These are phyloP conservation scores for Plasmodium gaboni DNA, from an alignment of 169 alveolate species.

Conservation along the genomic window DNA sequence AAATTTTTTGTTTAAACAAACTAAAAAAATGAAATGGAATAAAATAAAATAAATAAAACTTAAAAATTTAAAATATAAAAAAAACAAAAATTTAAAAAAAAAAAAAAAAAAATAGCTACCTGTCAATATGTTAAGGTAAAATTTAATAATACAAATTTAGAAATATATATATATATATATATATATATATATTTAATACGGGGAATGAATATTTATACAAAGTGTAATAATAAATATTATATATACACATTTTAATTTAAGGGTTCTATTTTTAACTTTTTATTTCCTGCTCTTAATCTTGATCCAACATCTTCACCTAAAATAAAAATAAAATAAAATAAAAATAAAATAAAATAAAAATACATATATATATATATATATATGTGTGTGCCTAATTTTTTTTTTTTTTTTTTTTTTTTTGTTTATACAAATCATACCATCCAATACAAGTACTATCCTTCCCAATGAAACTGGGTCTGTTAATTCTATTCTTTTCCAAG, in stretches of 20 bases:
- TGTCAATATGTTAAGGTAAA: not conserved
- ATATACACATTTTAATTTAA: constrained; percentile 76
- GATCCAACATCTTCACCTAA: constrained; percentile 90
- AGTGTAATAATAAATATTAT: too few species aligned
- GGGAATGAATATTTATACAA: too few species aligned
- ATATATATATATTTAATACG: too few species aligned
- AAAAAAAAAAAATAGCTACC: not conserved
- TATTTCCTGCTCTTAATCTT: constrained; percentile 90
- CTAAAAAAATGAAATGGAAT: constrained; percentile 6
- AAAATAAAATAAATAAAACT: not conserved
- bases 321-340: not conserved
- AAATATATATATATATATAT: too few species aligned
- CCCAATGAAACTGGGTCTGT: constrained; percentile 88
- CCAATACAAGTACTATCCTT: constrained; percentile 87
- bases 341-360: not conserved
- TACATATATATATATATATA: not conserved
- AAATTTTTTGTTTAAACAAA: constrained; percentile 4
- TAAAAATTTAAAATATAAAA: not conserved
- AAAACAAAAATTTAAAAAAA: not conserved
- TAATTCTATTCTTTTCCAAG: constrained; percentile 90
- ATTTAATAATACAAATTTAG: not conserved
- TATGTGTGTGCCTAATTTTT: too few species aligned
- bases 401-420: too few species aligned
- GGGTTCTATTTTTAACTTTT: constrained; percentile 89
- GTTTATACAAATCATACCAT: constrained; percentile 71